Evolutionary conservation across 306 rosid species (phyloP), one percentile per base, ranked within the genome.

Genomic region (Glycyrrhiza uralensis): DNA sequence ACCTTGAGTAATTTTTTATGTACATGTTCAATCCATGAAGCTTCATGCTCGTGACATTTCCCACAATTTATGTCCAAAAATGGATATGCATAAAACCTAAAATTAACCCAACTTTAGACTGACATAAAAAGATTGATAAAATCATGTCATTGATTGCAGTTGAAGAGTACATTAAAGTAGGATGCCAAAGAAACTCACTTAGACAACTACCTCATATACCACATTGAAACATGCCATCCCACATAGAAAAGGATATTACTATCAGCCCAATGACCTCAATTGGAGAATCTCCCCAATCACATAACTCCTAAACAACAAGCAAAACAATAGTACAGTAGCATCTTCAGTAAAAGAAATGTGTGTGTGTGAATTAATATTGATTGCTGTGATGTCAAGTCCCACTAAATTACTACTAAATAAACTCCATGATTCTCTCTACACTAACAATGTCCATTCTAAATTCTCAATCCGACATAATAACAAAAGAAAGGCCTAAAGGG

Each of bases 281-380:
- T 14, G 41, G 63, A 57, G 64, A 59, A 33, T 14, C 9, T 69
- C 39, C 51, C 22, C 33, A n/a, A 52, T 50, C 23, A 19, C 44
- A 33, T 2, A 51, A 54, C 33, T 26, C 23, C 24, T 20, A 63
- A 23, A 50, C 2, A 6, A 24, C 11, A 10, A 61, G 30, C 6
- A 61, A 50, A 17, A 67, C 38, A 51, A 49, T 45, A 63, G 33
- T 7, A 51, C 6, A 23, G 49, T 1, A 64, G 35, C 54, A 74
- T 62, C 42, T 36, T 61, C 71, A 47, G 26, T 39, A 29, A 54
- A 74, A 50, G 64, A 74, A 59, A 59, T 30, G 13, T 29, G 46
- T 19, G n/a, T 26, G 20, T 30, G 49, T 7, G 30, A 61, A 47
- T 20, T 33, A 32, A 55, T 26, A 44, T 18, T 8, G 7, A 12